Conservation (phyloP, 331 rosid species). For the Quercus phellos region DNA sequence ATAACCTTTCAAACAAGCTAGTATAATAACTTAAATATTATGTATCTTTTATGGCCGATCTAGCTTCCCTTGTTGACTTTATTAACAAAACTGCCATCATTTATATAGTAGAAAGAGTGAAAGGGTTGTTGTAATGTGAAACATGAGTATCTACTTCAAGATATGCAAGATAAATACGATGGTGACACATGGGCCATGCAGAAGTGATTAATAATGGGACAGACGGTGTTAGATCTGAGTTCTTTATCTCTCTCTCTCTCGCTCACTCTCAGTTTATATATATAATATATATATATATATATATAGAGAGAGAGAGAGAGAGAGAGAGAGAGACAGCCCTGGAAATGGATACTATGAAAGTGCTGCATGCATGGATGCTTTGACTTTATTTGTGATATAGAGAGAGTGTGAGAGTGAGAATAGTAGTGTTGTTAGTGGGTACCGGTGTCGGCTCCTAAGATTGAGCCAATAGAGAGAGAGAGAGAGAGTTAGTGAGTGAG, state of each 20-base stretch:
- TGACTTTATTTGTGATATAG: conserved; percentile 26
- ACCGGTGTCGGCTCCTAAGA: conserved; percentile 51
- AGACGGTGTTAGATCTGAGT: conserved; percentile 30
- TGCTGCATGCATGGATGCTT: conserved; percentile 44
- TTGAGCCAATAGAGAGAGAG: conserved; percentile 7
- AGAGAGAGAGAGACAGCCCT: conserved; percentile 13
- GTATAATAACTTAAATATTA: neutral
- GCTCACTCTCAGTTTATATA: neutral
- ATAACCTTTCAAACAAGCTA: neutral
- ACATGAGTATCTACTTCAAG: conserved; percentile 50
- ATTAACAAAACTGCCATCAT: conserved; percentile 38
- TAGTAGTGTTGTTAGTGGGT: conserved; percentile 25
- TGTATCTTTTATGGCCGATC: conserved; percentile 16
- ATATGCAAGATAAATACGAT: conserved; percentile 43
- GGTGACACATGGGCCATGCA: conserved; percentile 66
- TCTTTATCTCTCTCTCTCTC: neutral
- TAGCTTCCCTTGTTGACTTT: conserved; percentile 50
- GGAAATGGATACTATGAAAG: conserved; percentile 25
- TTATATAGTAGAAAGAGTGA: neutral
- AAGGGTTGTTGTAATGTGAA: conserved; percentile 29
- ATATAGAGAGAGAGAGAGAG: no score
- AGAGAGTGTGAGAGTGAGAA: neutral
- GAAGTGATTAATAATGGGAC: conserved; percentile 42
- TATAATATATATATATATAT: no score
- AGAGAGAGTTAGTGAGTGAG: neutral